Conservation (phyloP, 2,329 filamentous ascomycete species). For the Thielaviopsis euricoi region DNA sequence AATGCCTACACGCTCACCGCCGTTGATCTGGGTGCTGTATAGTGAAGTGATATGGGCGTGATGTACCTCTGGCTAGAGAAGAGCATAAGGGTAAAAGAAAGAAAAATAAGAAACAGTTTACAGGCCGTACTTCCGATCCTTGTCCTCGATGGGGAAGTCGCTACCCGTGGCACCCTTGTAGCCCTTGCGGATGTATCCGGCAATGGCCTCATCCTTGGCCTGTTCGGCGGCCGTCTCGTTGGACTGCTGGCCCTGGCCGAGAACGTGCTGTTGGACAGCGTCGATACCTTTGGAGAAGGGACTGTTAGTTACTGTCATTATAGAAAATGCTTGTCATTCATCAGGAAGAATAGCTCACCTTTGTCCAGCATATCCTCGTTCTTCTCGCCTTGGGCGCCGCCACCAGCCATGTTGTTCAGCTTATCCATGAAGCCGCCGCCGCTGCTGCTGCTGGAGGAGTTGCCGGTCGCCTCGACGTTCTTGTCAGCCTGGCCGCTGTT, state of each 20-base stretch:
- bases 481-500: slow-evolving; percentile 3
- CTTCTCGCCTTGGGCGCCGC: slow-evolving; percentile 59
- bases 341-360: slow-evolving; percentile 29
- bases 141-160: slow-evolving; percentile 56
- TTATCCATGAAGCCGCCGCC: slow-evolving; percentile 48
- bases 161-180: slow-evolving; percentile 55
- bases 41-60: too few species aligned
- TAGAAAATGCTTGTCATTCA: too few species aligned
- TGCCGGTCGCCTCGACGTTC: slow-evolving; percentile 12
- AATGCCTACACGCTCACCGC: neutral
- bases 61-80: too few species aligned
- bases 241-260: slow-evolving; percentile 53
- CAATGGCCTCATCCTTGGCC: slow-evolving; percentile 67
- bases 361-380: slow-evolving; percentile 75
- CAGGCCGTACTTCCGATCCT: slow-evolving; percentile 29
- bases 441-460: slow-evolving; percentile 24
- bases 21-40: neutral
- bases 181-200: slow-evolving; percentile 51
- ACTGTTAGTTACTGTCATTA: too few species aligned
- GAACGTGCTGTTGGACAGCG: slow-evolving; percentile 57
- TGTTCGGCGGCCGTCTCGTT: slow-evolving; percentile 63
- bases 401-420: slow-evolving; percentile 54
- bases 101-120: neutral
- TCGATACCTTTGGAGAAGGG: slow-evolving; percentile 52
- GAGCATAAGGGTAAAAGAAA: neutral